Conservation (phyloP, 2,329 filamentous ascomycete species). For the Sporothrix euskadiensis region DNA sequence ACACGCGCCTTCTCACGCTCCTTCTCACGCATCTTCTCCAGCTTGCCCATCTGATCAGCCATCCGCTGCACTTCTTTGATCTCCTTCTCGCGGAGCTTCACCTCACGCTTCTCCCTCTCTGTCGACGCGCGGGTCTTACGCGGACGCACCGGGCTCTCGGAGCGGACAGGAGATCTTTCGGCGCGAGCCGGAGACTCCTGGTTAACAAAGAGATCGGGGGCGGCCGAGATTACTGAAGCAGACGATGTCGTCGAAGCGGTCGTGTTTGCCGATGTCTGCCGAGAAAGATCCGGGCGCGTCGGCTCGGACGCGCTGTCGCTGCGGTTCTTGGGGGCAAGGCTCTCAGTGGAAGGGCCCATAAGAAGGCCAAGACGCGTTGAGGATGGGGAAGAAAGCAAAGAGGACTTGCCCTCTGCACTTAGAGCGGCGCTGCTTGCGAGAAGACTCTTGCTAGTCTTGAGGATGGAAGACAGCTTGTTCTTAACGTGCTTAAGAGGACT, state of each 20-base stretch:
- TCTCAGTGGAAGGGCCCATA: constrained; percentile 51
- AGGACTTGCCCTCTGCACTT: constrained; percentile 63
- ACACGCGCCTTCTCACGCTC: constrained; percentile 67
- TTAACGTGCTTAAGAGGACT: constrained; percentile 90
- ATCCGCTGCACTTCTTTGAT: constrained; percentile 62
- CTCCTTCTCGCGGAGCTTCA: constrained; percentile 63
- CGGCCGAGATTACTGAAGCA: constrained; percentile 33
- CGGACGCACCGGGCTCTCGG: constrained; percentile 48
- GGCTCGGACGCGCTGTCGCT: constrained; percentile 40
- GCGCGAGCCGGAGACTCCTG: constrained; percentile 25
- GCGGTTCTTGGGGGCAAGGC: constrained; percentile 40
- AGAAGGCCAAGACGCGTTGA: constrained; percentile 49
- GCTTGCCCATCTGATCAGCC: constrained; percentile 60
- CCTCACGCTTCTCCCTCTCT: constrained; percentile 54
- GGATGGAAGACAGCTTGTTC: constrained; percentile 84
- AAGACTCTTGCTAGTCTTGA: constrained; percentile 83
- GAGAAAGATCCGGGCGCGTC: constrained; percentile 51
- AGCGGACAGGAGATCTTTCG: constrained; percentile 34
- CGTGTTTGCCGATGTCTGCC: constrained; percentile 36
- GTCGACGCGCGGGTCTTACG: constrained; percentile 59
- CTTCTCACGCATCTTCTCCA: constrained; percentile 70
- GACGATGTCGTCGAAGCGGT: not conserved
- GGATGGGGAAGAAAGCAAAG: constrained; percentile 55
- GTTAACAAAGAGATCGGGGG: not conserved
- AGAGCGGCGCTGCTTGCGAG: constrained; percentile 73